Base-by-base conservation (phyloP, 306 rosid species). In the Dalbergia cochinchinensis region DNA sequence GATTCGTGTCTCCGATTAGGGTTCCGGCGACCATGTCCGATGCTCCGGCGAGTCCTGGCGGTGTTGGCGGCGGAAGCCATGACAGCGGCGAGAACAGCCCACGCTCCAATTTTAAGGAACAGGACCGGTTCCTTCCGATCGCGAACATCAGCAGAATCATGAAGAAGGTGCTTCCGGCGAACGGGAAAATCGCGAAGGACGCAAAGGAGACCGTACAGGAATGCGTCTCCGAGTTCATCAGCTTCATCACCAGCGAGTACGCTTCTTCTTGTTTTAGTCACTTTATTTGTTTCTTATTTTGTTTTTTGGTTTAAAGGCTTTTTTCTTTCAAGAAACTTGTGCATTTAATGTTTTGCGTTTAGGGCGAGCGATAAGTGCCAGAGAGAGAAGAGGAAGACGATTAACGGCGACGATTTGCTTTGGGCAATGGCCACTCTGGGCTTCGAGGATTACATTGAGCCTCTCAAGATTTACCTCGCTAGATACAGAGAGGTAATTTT, bases 371-470 rank as follows among this genome's bases (percentile, higher is more conserved):
- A 95, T 64, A 95, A 93, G 87, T 95, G 99, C 77, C 99, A 89
- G 91, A 91, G 97, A 76, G 99, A 95, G 84, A 95, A 95, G 88
- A 86, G 99, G 80, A 95, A 93, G 91, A 95, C 99, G 3, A 89
- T 95, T 82, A 93, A 93, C 58, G 99, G 99, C 2, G 98, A 95
- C 26, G 99, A 95, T 83, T 91, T 95, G 87, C 97, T 95, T 69
- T 95, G 99, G 99, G 97, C 99, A 3, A 93, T 95, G 98, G 97
- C 97, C 0, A 95, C 98, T 63, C 71, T 95, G 19, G 98, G 97
- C 51, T 95, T 95, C 74, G 99, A 93, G 74, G 99, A 95, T 77
- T 95, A 95, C 41, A 93, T 95, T 7, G 98, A 95, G 68, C 97
- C 99, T 4, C 90, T 95, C 11, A 95, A 92, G 78, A 85, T 87